A percentile compares a stretch with the other conserved stretches of the same genome.
Evolutionary conservation across 1,284 basidiomycete species (phyloP).

Genomic region (Leccinum fuscescens): DNA sequence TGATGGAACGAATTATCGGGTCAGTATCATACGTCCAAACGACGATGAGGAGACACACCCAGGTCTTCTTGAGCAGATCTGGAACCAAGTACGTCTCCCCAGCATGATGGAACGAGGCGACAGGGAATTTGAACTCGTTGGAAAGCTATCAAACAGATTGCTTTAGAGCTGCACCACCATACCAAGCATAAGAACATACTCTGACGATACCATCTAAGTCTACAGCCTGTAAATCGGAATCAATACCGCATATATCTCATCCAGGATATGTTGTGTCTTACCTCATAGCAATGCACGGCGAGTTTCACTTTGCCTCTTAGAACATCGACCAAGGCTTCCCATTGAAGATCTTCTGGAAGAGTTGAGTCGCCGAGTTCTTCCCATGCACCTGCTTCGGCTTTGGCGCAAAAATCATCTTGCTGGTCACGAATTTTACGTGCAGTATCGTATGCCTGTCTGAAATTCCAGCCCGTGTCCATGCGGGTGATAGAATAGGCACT

Average conservation of each 20-base stretch:
- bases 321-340: slow-evolving; percentile 68
- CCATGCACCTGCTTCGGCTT: slow-evolving; percentile 46
- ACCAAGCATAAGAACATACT: slow-evolving; percentile 28
- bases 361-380: slow-evolving; percentile 37
- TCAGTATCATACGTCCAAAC: slow-evolving; percentile 9
- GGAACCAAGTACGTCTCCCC: slow-evolving; percentile 79
- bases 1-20: slow-evolving; percentile 7
- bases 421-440: slow-evolving; percentile 67
- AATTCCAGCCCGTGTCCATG: slow-evolving; percentile 64
- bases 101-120: slow-evolving; percentile 73
- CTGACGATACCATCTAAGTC: slow-evolving; percentile 55
- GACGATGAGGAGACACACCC: slow-evolving; percentile 24
- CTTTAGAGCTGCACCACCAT: slow-evolving; percentile 18
- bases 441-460: slow-evolving; percentile 60
- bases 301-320: slow-evolving; percentile 54
- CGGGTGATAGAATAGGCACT: slow-evolving; percentile 40
- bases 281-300: slow-evolving; percentile 57
- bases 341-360: slow-evolving; percentile 60
- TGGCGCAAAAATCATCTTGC: slow-evolving; percentile 62
- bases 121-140: slow-evolving; percentile 73
- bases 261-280: not conserved
- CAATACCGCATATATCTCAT: not conserved
- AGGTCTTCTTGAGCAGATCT: slow-evolving; percentile 63
- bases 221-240: slow-evolving; percentile 33
- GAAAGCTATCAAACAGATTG: slow-evolving; percentile 46